Evolutionary conservation across 2,329 filamentous ascomycete species (phyloP).

Genomic region (Xylaria sp.): DNA sequence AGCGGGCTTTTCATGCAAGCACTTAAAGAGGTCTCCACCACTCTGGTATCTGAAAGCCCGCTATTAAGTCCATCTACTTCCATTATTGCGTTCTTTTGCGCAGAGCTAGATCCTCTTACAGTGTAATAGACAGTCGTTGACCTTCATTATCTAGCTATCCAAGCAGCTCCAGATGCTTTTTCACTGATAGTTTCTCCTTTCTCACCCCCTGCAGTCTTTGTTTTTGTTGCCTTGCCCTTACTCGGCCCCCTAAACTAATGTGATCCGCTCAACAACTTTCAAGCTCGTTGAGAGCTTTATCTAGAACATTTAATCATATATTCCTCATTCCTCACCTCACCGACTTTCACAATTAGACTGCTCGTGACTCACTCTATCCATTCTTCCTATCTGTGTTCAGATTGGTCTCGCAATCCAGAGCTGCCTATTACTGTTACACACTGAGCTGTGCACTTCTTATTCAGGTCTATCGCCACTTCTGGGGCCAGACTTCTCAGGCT

Average conservation of each 20-base stretch:
- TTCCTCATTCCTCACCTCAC: slow-evolving; percentile 53
- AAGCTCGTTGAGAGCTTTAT: slow-evolving; percentile 45
- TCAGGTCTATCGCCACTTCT: slow-evolving; percentile 39
- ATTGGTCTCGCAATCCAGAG: slow-evolving; percentile 40
- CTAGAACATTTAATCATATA: slow-evolving; percentile 51
- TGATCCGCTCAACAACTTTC: slow-evolving; percentile 46
- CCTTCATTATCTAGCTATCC: slow-evolving; percentile 42
- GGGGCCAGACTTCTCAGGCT: slow-evolving; percentile 22
- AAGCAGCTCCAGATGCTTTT: slow-evolving; percentile 39
- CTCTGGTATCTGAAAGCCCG: slow-evolving; percentile 36
- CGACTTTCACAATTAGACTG: slow-evolving; percentile 51
- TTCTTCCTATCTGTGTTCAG: slow-evolving; percentile 48
- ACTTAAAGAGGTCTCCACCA: slow-evolving; percentile 47
- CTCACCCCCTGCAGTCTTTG: slow-evolving; percentile 41
- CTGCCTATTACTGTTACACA: slow-evolving; percentile 40
- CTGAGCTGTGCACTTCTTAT: slow-evolving; percentile 47
- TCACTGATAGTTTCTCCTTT: slow-evolving; percentile 39
- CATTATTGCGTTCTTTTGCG: slow-evolving; percentile 39
- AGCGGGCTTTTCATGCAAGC: slow-evolving; percentile 50
- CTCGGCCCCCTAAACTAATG: slow-evolving; percentile 45
- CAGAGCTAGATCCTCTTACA: slow-evolving; percentile 37
- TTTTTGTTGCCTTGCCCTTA: slow-evolving; percentile 42
- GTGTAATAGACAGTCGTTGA: slow-evolving; percentile 39
- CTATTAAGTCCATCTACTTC: slow-evolving; percentile 19
- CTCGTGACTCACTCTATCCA: slow-evolving; percentile 54